Conservation (phyloP, 495 filamentous ascomycete species). For the Xylaria longipes region DNA sequence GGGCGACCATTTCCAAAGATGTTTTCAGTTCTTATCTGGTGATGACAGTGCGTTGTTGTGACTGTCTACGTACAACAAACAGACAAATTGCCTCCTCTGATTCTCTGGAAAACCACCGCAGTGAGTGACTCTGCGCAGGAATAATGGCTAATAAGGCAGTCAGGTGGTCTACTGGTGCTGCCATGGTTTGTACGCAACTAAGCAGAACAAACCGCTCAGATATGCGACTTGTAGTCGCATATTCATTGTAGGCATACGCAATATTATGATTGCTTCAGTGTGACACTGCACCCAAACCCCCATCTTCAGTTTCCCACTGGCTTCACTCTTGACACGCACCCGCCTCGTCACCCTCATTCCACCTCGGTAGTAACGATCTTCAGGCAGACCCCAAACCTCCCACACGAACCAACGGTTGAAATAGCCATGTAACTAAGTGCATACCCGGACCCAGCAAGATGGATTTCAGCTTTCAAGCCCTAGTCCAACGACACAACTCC, state of each 20-base stretch:
- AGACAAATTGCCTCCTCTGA: background rate
- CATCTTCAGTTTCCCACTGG: background rate
- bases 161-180: background rate
- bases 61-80: background rate
- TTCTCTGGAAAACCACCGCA: background rate
- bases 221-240: constrained; percentile 9
- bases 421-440: constrained; percentile 20
- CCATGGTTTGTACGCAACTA: background rate
- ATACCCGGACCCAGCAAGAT: constrained; percentile 12
- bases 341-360: constrained; percentile 12
- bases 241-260: background rate
- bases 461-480: constrained; percentile 20
- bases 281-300: background rate
- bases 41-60: background rate
- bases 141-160: background rate
- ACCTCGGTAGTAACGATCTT: background rate
- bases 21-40: background rate
- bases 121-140: background rate
- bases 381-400: background rate
- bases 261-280: background rate
- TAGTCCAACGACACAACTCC: constrained; percentile 12
- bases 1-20: background rate
- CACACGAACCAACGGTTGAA: constrained; percentile 1
- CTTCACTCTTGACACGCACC: constrained; percentile 10
- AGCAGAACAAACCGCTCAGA: background rate